Conservation (phyloP, 2,329 filamentous ascomycete genomes). For the Trichoderma hamatum region DNA sequence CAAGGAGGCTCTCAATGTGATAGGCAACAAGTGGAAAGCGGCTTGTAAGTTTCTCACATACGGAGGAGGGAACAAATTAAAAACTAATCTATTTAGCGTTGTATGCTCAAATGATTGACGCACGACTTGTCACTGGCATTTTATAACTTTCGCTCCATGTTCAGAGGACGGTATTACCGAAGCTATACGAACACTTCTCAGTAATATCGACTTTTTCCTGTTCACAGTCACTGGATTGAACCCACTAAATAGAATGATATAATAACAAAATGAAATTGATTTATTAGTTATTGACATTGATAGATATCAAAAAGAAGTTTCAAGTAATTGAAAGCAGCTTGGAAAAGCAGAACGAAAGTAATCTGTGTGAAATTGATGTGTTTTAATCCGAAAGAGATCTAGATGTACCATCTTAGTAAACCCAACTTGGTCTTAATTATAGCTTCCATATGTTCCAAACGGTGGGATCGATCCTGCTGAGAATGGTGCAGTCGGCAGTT, state of each 20-base stretch:
- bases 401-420: too few species aligned
- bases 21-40: constrained; percentile 1
- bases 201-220: not conserved
- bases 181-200: not conserved
- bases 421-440: not conserved
- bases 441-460: not conserved
- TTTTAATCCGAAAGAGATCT: too few species aligned
- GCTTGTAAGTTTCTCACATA: not conserved
- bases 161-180: not conserved
- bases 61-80: not conserved
- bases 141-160: not conserved
- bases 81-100: not conserved
- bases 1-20: not conserved
- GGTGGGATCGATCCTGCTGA: not conserved
- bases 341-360: not conserved
- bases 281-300: not conserved
- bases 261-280: fast-evolving
- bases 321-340: not conserved
- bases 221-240: not conserved
- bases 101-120: constrained; percentile 7
- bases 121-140: not conserved
- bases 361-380: not conserved
- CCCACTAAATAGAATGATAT: not conserved
- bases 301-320: not conserved
- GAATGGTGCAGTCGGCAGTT: not conserved